Evolutionary conservation across 73 alveolate genomes (phyloP).

Genomic region (Paramecium caudatum): DNA sequence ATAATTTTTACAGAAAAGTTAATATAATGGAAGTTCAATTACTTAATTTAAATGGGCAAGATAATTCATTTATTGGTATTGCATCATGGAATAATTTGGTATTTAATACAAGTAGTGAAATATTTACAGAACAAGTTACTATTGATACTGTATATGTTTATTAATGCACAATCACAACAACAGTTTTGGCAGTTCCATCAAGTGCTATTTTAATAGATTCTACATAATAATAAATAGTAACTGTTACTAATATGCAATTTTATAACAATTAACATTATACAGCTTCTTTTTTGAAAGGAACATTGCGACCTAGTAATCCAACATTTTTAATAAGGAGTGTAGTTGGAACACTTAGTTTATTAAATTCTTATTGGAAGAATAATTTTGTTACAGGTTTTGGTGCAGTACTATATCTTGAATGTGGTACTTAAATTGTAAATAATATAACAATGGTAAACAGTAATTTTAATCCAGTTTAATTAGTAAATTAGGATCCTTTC

Average conservation of each 20-base stretch:
- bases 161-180: constrained; percentile 24
- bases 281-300: constrained; percentile 17
- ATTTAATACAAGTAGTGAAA: not conserved
- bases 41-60: not conserved
- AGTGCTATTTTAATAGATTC: constrained; percentile 46
- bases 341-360: not conserved
- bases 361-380: constrained; percentile 22
- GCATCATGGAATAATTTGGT: constrained; percentile 64
- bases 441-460: constrained; percentile 44
- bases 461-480: constrained; percentile 5
- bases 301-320: constrained; percentile 45
- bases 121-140: not conserved
- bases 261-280: constrained; percentile 7
- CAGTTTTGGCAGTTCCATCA: constrained; percentile 67
- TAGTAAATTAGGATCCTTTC: not conserved
- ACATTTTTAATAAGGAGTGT: constrained; percentile 36
- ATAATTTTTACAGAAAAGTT: constrained; percentile 34
- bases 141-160: not conserved
- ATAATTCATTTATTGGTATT: constrained; percentile 42
- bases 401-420: constrained; percentile 21
- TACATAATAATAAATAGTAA: not conserved
- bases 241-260: not conserved
- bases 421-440: not conserved
- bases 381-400: constrained; percentile 55
- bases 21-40: not conserved